These are phyloP conservation scores for Cadophora luteo-olivacea DNA, from an alignment of 2,329 filamentous ascomycete species.

Conservation along the genomic window DNA sequence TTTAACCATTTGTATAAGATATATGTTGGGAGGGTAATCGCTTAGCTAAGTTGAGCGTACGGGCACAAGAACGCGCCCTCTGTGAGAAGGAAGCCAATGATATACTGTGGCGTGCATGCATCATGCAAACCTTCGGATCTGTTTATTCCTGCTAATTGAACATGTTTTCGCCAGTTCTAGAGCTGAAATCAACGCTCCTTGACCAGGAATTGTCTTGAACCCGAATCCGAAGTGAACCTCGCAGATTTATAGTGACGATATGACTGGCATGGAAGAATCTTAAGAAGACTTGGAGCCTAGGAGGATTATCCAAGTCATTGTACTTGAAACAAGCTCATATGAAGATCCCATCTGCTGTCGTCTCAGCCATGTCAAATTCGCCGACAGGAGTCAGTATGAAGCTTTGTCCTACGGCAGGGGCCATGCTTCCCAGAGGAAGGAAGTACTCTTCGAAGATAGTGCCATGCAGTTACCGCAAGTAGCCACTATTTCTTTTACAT, in stretches of 20 bases:
- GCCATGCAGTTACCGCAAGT: background rate
- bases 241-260: no score
- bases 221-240: background rate
- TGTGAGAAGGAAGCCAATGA: no score
- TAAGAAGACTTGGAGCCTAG: background rate
- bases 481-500: background rate
- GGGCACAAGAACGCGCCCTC: no score
- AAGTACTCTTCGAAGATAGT: background rate
- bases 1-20: no score
- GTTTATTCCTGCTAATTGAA: no score
- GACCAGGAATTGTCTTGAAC: no score
- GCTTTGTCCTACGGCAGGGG: slow-evolving; percentile 3
- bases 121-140: background rate
- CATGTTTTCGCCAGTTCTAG: no score
- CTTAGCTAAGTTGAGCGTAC: no score
- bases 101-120: slow-evolving; percentile 5
- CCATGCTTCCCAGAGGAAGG: background rate
- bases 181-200: no score
- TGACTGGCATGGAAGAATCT: no score
- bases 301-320: background rate
- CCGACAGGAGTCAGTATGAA: background rate
- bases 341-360: background rate
- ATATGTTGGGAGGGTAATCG: no score
- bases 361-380: background rate
- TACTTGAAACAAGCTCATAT: background rate